A percentile compares a stretch with the other conserved stretches of the same genome.
phyloP scores from a whole-genome alignment of 305 asterid species.

The Andrographis paniculata region DNA sequence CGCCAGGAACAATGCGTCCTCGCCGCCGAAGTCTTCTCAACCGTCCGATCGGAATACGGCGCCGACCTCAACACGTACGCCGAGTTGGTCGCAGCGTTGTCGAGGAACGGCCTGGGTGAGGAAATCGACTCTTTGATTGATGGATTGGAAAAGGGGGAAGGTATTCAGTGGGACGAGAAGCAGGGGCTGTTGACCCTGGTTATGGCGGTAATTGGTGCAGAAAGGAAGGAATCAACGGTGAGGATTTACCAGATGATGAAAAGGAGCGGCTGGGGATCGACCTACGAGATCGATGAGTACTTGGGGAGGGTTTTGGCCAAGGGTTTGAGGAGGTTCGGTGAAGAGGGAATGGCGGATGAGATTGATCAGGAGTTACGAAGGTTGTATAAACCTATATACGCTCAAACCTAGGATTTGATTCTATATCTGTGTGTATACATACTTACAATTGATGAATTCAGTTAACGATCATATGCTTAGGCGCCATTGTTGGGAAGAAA shows the following conservation, averaged over 20 bases:
- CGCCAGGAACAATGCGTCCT: slow-evolving; percentile 65
- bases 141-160: slow-evolving; percentile 41
- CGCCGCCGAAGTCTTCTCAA: slow-evolving; percentile 54
- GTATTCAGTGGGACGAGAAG: slow-evolving; percentile 35
- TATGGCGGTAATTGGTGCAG: slow-evolving; percentile 60
- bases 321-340: slow-evolving; percentile 73
- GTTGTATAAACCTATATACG: slow-evolving; percentile 34
- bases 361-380: slow-evolving; percentile 47
- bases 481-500: too few species aligned
- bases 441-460: neutral
- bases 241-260: slow-evolving; percentile 71
- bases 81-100: slow-evolving; percentile 44
- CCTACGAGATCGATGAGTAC: slow-evolving; percentile 49
- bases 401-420: slow-evolving; percentile 1
- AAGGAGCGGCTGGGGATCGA: slow-evolving; percentile 28
- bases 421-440: too few species aligned
- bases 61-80: slow-evolving; percentile 58
- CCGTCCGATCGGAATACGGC: slow-evolving; percentile 53
- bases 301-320: slow-evolving; percentile 63
- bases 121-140: slow-evolving; percentile 50
- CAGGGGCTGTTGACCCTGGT: slow-evolving; percentile 60
- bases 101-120: slow-evolving; percentile 39
- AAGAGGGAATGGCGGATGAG: slow-evolving; percentile 54
- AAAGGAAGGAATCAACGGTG: slow-evolving; percentile 53
- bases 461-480: too few species aligned